Evolutionary conservation across 108 stramenopile species (phyloP).

Genomic region (Skeletonema costatum): DNA sequence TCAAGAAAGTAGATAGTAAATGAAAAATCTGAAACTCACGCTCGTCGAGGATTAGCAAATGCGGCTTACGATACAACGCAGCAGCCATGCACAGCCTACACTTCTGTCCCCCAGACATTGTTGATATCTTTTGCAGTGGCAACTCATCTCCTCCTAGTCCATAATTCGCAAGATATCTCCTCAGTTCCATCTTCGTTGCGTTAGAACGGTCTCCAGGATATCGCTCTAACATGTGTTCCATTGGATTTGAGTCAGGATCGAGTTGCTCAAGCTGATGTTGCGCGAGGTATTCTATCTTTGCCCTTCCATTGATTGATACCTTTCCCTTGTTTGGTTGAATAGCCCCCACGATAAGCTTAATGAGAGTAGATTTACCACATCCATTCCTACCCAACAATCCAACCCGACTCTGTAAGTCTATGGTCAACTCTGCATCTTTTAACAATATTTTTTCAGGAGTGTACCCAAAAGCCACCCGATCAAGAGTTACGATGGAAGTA

Average conservation of each 20-base stretch:
- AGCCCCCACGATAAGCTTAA: constrained; percentile 87
- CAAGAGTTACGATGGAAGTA: constrained; percentile 65
- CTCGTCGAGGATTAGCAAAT: constrained; percentile 63
- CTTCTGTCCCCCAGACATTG: constrained; percentile 91
- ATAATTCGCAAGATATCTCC: constrained; percentile 79
- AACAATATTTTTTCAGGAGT: constrained; percentile 49
- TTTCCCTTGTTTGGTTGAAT: constrained; percentile 72
- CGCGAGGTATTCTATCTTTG: constrained; percentile 89
- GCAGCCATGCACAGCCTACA: constrained; percentile 78
- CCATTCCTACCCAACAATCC: constrained; percentile 70
- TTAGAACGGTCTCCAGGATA: constrained; percentile 81
- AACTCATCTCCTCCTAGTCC: constrained; percentile 71
- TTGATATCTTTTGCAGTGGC: constrained; percentile 78
- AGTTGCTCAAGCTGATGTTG: constrained; percentile 96
- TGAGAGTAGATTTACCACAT: constrained; percentile 72
- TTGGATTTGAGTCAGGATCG: constrained; percentile 79
- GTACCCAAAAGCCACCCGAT: constrained; percentile 89
- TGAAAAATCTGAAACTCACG: not conserved
- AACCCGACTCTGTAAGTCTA: constrained; percentile 53
- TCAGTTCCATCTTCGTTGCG: constrained; percentile 60
- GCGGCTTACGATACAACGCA: constrained; percentile 75
- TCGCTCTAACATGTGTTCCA: constrained; percentile 76
- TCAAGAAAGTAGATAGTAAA: not conserved
- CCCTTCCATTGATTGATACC: constrained; percentile 69
- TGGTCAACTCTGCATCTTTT: constrained; percentile 58